phyloP scores from a whole-genome alignment of 371 early-diverging fungal genomes.

The Paraphysoderma sedebokerense region DNA sequence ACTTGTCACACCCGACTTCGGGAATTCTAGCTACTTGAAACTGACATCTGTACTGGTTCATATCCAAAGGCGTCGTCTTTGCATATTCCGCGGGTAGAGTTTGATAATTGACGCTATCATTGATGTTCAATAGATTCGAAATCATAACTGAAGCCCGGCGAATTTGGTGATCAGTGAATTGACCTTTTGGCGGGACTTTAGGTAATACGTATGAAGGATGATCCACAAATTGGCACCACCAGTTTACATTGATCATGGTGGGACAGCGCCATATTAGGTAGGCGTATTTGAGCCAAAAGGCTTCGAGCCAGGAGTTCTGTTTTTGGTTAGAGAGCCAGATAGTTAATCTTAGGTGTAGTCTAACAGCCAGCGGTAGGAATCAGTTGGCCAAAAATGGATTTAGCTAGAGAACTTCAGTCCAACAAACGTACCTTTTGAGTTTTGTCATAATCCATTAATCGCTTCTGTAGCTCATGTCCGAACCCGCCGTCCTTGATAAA shows the following conservation, averaged over 20 bases:
- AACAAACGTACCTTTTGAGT: conserved; percentile 24
- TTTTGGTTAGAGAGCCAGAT: conserved; percentile 1
- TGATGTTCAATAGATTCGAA: conserved; percentile 45
- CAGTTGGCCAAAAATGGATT: too few species aligned
- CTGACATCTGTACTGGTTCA: conserved; percentile 73
- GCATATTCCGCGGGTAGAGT: conserved; percentile 47
- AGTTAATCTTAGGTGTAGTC: not conserved
- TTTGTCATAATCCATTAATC: conserved; percentile 32
- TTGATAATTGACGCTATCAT: conserved; percentile 50
- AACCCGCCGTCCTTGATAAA: conserved; percentile 44
- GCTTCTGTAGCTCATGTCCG: conserved; percentile 50
- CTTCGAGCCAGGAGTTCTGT: conserved; percentile 65
- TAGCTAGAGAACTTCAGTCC: not conserved
- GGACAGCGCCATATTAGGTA: conserved; percentile 79
- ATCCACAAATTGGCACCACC: conserved; percentile 59
- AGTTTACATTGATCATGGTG: conserved; percentile 69
- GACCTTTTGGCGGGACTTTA: conserved; percentile 17
- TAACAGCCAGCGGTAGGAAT: too few species aligned
- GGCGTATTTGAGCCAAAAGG: conserved; percentile 68
- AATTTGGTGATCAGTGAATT: conserved; percentile 50
- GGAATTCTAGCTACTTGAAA: conserved; percentile 73
- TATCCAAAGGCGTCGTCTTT: conserved; percentile 51
- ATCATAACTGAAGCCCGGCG: conserved; percentile 55
- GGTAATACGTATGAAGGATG: conserved; percentile 20
- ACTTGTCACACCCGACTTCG: conserved; percentile 38